phyloP scores from a whole-genome alignment of 2,329 filamentous ascomycete species.

The Cladosporium sp. region DNA sequence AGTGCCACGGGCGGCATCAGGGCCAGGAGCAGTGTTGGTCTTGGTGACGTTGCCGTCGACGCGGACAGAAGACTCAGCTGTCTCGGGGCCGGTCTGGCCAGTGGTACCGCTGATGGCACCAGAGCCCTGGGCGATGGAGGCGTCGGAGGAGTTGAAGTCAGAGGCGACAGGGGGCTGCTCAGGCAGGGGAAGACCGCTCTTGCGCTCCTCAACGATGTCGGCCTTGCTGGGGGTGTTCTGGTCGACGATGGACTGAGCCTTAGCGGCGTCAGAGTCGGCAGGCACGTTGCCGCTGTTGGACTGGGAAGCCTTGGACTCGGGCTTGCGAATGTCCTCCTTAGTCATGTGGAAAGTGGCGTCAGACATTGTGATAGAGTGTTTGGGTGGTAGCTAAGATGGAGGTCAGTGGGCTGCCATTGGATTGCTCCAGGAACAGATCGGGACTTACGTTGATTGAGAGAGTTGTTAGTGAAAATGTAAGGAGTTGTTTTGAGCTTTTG shows the following conservation, averaged over 20 bases:
- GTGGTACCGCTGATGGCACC: constrained; percentile 54
- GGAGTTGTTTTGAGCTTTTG: neutral
- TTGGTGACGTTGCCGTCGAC: constrained; percentile 51
- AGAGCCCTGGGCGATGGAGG: constrained; percentile 65
- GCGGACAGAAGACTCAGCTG: constrained; percentile 52
- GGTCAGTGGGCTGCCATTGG: neutral
- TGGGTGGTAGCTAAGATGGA: neutral
- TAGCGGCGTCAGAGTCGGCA: constrained; percentile 41
- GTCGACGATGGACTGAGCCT: constrained; percentile 33
- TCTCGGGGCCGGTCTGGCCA: constrained; percentile 41
- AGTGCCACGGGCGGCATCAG: constrained; percentile 58
- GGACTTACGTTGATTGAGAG: neutral
- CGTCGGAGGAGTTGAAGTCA: constrained; percentile 72
- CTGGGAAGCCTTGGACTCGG: constrained; percentile 39
- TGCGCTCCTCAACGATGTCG: constrained; percentile 62
- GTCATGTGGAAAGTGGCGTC: constrained; percentile 45
- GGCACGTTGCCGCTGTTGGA: constrained; percentile 40
- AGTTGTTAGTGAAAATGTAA: neutral
- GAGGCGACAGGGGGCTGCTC: constrained; percentile 72
- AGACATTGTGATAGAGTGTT: constrained; percentile 24
- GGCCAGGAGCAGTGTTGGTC: constrained; percentile 50
- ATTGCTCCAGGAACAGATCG: neutral
- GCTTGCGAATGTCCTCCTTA: constrained; percentile 46
- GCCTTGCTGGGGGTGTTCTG: constrained; percentile 45
- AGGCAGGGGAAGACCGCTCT: constrained; percentile 72